These are phyloP conservation scores for Vitis rotundifolia DNA, from an alignment of 164 flowering plant species.

Conservation along the genomic window DNA sequence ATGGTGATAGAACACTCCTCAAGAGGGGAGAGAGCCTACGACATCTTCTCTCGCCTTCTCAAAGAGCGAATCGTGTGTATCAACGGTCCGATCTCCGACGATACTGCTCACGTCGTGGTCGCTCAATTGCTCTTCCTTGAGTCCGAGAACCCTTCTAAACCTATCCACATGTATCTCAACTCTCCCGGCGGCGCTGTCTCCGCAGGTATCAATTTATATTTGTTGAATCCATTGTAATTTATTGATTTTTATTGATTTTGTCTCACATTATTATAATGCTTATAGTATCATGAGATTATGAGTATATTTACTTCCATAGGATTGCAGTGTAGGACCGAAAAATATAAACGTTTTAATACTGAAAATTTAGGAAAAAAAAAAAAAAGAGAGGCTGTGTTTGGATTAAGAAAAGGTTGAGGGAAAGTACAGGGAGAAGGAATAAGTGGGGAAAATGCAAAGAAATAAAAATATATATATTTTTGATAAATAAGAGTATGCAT, in stretches of 20 bases:
- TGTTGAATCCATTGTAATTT: not conserved
- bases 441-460: too few relatives aligned
- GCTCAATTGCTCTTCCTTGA: conserved; percentile 95
- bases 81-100: conserved; percentile 89
- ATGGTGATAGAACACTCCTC: conserved; percentile 96
- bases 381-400: too few relatives aligned
- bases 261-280: too few relatives aligned
- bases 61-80: conserved; percentile 92
- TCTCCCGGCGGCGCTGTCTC: conserved; percentile 97
- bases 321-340: too few relatives aligned
- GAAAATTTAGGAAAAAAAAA: too few relatives aligned
- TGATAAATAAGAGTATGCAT: too few relatives aligned
- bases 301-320: too few relatives aligned
- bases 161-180: conserved; percentile 86
- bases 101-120: conserved; percentile 91
- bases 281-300: too few relatives aligned
- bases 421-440: too few relatives aligned
- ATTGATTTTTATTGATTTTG: not conserved
- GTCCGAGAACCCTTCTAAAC: conserved; percentile 92
- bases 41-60: conserved; percentile 94
- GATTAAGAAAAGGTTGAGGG: too few relatives aligned
- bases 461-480: too few relatives aligned
- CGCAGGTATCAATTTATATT: conserved; percentile 51
- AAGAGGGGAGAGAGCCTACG: conserved; percentile 92
- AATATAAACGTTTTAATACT: too few relatives aligned